Conservation (phyloP, 1,284 basidiomycete genomes). For the Melampsora americana region DNA sequence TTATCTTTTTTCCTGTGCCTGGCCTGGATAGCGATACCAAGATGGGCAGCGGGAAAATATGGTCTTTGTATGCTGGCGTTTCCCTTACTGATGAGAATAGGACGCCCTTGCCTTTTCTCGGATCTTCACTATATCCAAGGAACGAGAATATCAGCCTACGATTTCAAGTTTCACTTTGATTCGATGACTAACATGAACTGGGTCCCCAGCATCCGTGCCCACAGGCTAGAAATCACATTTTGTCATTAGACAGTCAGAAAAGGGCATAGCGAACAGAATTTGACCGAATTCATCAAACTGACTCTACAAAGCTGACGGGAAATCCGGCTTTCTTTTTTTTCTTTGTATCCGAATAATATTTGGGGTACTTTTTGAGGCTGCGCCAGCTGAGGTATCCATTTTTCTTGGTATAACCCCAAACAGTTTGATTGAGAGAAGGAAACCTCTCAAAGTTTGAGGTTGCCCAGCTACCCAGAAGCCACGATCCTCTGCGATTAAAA, state of each 20-base stretch:
- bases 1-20: constrained; percentile 15
- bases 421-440: constrained; percentile 20
- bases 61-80: constrained; percentile 30
- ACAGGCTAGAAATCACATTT: constrained; percentile 8
- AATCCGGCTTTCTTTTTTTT: constrained; percentile 38
- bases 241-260: not conserved
- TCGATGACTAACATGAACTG: constrained; percentile 25
- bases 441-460: constrained; percentile 36
- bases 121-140: constrained; percentile 21
- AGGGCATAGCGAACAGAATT: not conserved
- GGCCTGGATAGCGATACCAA: constrained; percentile 12
- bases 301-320: constrained; percentile 40
- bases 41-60: constrained; percentile 23
- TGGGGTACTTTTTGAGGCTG: constrained; percentile 10
- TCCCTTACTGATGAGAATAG: constrained; percentile 37
- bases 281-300: not conserved
- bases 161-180: not conserved
- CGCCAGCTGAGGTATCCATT: constrained; percentile 34
- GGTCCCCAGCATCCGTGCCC: constrained; percentile 28
- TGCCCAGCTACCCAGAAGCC: constrained; percentile 37
- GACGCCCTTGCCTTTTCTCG: constrained; percentile 18
- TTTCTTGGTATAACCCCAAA: constrained; percentile 30
- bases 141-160: not conserved
- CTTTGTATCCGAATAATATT: constrained; percentile 8
- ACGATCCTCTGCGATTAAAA: constrained; percentile 17